These are phyloP conservation scores for Kentomonas sorsogonicus DNA, from an alignment of 208 protist species.

Conservation along the genomic window DNA sequence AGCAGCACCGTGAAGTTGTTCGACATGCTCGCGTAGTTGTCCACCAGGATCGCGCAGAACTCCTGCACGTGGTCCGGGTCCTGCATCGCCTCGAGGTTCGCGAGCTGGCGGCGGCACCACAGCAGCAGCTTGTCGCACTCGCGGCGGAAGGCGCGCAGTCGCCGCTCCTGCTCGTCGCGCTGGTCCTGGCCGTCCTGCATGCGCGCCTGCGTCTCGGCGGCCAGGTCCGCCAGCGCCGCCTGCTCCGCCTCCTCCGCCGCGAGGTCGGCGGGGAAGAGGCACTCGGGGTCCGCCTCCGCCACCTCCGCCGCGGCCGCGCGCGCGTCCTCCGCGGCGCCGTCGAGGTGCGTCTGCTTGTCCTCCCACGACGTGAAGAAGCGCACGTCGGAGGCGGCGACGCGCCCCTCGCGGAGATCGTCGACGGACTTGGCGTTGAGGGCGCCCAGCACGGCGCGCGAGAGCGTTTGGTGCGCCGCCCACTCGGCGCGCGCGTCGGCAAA, in stretches of 20 bases:
- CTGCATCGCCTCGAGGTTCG: constrained; percentile 80
- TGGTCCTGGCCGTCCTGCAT: constrained; percentile 22
- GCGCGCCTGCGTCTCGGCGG: constrained; percentile 25
- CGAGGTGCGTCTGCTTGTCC: constrained; percentile 20
- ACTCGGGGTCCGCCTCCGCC: constrained; percentile 6
- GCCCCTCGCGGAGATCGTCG: constrained; percentile 43
- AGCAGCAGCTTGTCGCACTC: constrained; percentile 60
- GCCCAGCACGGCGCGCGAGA: constrained; percentile 39
- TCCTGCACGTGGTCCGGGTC: constrained; percentile 87
- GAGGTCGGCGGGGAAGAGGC: neutral
- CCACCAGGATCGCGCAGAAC: constrained; percentile 68
- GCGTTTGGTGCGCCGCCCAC: constrained; percentile 38
- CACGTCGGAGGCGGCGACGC: constrained; percentile 33
- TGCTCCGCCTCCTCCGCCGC: constrained; percentile 30
- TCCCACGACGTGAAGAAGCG: constrained; percentile 30
- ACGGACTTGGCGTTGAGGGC: constrained; percentile 32
- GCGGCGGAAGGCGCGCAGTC: constrained; percentile 33
- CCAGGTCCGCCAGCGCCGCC: constrained; percentile 34
- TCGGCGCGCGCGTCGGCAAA: constrained; percentile 39
- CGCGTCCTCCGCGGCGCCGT: constrained; percentile 15
- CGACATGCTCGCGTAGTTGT: constrained; percentile 81
- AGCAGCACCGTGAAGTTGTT: constrained; percentile 66
- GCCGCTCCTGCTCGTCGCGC: constrained; percentile 29
- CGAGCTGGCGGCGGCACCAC: constrained; percentile 86
- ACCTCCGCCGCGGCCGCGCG: constrained; percentile 7